Evolutionary conservation across 768 basidiomycete species (phyloP).

Genomic region (Pilatotrama ljubarskyi): DNA sequence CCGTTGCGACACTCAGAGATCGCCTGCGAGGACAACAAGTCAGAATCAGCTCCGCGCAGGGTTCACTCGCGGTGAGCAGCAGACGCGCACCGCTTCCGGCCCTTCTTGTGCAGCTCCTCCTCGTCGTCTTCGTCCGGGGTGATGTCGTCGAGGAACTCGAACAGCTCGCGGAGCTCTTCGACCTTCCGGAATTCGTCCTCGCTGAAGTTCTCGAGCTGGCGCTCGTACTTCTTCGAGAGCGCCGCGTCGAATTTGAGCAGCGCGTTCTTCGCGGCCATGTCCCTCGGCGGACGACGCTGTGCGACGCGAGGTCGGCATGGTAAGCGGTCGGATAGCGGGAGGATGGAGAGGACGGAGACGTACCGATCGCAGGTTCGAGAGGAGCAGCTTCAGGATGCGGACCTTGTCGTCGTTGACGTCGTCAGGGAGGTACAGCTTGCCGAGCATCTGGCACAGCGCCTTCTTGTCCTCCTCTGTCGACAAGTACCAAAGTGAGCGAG

Average conservation of each 20-base stretch:
- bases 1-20: conserved; percentile 58
- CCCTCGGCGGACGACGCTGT: conserved; percentile 58
- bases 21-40: conserved; percentile 41
- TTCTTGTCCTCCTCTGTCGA: conserved; percentile 49
- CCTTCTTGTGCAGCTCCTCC: conserved; percentile 40
- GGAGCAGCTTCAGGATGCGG: conserved; percentile 58
- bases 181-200: conserved; percentile 71
- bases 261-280: conserved; percentile 66
- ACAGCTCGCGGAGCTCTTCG: conserved; percentile 60
- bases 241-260: conserved; percentile 66
- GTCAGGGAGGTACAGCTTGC: conserved; percentile 65
- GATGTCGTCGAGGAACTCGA: conserved; percentile 72
- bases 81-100: conserved; percentile 49
- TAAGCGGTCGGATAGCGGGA: background rate
- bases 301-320: conserved; percentile 7
- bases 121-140: conserved; percentile 66
- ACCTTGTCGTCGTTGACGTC: conserved; percentile 69
- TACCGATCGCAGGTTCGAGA: conserved; percentile 60
- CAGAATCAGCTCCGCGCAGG: background rate
- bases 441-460: conserved; percentile 45
- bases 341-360: conserved; percentile 23
- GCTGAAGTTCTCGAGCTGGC: conserved; percentile 67
- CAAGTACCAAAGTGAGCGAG: background rate
- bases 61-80: conserved; percentile 15
- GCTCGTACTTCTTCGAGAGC: conserved; percentile 70